phyloP scores from a whole-genome alignment of 768 basidiomycete species.

The Fibroporia radiculosa region DNA sequence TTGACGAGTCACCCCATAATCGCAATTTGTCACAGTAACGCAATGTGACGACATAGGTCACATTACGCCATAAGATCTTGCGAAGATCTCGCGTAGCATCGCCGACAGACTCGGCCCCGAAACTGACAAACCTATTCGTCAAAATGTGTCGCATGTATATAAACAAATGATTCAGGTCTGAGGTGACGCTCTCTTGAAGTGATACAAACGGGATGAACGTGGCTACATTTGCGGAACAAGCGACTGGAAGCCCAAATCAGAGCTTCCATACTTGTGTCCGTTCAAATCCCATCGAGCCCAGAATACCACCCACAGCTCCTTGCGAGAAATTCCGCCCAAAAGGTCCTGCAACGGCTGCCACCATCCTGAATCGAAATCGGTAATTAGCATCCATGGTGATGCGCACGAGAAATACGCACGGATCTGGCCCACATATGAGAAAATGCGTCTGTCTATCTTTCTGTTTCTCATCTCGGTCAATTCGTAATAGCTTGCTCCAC shows the following conservation, averaged over 20 bases:
- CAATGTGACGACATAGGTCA: too few species aligned
- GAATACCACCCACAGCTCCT: slow-evolving; percentile 57
- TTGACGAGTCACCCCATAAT: too few species aligned
- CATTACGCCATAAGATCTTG: too few species aligned
- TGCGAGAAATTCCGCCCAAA: slow-evolving; percentile 72
- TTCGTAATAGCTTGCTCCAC: slow-evolving; percentile 23
- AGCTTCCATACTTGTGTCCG: slow-evolving; percentile 66
- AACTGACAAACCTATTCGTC: too few species aligned
- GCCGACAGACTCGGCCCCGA: too few species aligned
- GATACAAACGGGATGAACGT: too few species aligned
- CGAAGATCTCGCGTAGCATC: too few species aligned
- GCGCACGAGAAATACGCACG: slow-evolving; percentile 31
- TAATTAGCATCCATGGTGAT: slow-evolving; percentile 5
- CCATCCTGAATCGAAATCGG: slow-evolving; percentile 47
- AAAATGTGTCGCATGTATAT: too few species aligned
- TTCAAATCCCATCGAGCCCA: slow-evolving; percentile 56
- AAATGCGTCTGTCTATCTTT: slow-evolving; percentile 41
- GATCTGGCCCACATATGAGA: slow-evolving; percentile 79
- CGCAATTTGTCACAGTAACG: too few species aligned
- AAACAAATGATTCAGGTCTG: too few species aligned
- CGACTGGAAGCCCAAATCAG: slow-evolving; percentile 21
- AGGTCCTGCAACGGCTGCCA: slow-evolving; percentile 66
- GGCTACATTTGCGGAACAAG: too few species aligned
- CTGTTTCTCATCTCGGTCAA: slow-evolving; percentile 11
- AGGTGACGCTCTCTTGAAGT: too few species aligned